Base-by-base conservation (phyloP, 345 rosid species). In the Corchorus olitorius region DNA sequence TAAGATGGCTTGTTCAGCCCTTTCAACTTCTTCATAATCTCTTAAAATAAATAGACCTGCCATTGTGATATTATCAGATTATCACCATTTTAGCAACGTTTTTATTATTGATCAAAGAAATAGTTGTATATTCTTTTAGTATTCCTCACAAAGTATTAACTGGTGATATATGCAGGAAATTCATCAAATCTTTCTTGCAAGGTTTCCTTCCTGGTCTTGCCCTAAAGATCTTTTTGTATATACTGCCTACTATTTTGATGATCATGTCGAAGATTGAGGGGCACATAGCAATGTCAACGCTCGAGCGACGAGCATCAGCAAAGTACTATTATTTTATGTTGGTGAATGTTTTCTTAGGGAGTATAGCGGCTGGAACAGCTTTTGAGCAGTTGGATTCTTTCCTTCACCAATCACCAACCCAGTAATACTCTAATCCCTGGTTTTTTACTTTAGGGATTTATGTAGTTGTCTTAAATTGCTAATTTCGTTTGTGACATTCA, bases 201-300 rank as follows among this genome's bases (percentile, higher is more conserved):
- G 98, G 99, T 79, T 96, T 93, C 78, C 95, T 96, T 56, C 99
- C 99, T 0, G 98, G 98, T 79, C 91, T 96, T 33, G 98, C 97
- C 67, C 90, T 96, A 61, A 93, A 96, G 84, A 83, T 93, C 65
- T 96, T 96, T 82, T 62, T 96, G 81, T 89, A 74, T 79, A 77
- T 93, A 75, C 97, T 96, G 43, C 98, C 97, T 0, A 77, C 90
- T 0, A 70, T 96, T 75, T 77, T 93, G 82, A 86, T 96, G 89
- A 67, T 96, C 62, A 93, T 96, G 99, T 96, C 99, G 1, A 93
- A 96, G 86, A 88, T 96, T 52, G 98, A 96, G 81, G 99, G 98
- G 70, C 91, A 89, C 76, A 92, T 92, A 52, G 89, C 98, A 9
- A 49, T 84, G 62, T 96, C 99, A 45, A 86, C 85, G 56, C 87